These are phyloP conservation scores for Diaporthe citri DNA, from an alignment of 2,329 filamentous ascomycete genomes.

Conservation along the genomic window DNA sequence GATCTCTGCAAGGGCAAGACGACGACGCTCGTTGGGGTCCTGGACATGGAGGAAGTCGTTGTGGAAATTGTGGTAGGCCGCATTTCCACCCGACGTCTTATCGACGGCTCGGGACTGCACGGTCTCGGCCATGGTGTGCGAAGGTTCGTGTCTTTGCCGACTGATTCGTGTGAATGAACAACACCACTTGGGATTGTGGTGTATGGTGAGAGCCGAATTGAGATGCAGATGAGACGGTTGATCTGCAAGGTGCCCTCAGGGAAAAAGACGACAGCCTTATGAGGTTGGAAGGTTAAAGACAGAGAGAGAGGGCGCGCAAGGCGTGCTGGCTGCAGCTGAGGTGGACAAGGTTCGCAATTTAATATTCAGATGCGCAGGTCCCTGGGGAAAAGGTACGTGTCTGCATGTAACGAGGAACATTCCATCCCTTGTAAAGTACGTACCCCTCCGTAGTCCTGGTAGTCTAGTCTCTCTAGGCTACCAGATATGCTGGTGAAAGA, in stretches of 20 bases:
- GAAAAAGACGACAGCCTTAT: background rate
- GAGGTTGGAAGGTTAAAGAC: conserved; percentile 7
- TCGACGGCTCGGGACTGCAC: conserved; percentile 39
- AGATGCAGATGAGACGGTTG: background rate
- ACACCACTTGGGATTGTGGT: background rate
- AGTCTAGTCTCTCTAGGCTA: background rate
- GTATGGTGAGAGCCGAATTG: background rate
- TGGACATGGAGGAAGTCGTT: conserved; percentile 75
- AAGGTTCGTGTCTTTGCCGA: background rate
- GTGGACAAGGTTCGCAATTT: conserved; percentile 33
- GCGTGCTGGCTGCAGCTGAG: conserved; percentile 10
- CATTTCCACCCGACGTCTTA: conserved; percentile 74
- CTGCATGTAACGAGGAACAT: conserved; percentile 8
- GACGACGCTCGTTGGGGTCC: conserved; percentile 82
- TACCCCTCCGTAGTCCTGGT: background rate
- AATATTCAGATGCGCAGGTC: conserved; percentile 19
- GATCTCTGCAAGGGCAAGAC: conserved; percentile 84
- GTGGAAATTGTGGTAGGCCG: conserved; percentile 82
- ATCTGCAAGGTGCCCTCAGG: conserved; percentile 8
- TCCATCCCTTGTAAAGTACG: conserved; percentile 18
- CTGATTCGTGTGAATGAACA: background rate
- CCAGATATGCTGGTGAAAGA: background rate
- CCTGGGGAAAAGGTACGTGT: conserved; percentile 14
- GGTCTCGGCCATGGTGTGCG: conserved; percentile 42
- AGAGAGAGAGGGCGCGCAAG: background rate